A percentile compares a stretch with the other conserved stretches of the same genome.
phyloP scores from a whole-genome alignment of 306 rosid genomes.

The Cicer chorassanicum region DNA sequence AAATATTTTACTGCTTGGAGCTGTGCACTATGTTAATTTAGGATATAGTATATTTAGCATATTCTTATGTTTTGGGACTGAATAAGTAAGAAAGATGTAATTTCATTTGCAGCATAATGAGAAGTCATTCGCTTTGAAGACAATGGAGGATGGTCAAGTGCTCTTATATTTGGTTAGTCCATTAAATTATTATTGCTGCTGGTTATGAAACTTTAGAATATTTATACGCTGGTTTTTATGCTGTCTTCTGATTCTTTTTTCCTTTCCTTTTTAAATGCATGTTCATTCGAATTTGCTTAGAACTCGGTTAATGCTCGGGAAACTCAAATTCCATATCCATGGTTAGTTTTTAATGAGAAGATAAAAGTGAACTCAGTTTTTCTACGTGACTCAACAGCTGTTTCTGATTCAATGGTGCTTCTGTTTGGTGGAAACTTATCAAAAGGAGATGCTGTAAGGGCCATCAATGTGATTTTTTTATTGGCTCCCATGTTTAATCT shows the following conservation, averaged over 20 bases:
- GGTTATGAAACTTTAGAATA: slow-evolving; percentile 29
- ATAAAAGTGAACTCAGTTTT: slow-evolving; percentile 95
- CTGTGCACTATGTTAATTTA: slow-evolving; percentile 28
- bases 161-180: slow-evolving; percentile 77
- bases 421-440: slow-evolving; percentile 86
- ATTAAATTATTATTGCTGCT: slow-evolving; percentile 36
- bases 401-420: slow-evolving; percentile 83
- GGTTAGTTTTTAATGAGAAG: slow-evolving; percentile 97
- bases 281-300: slow-evolving; percentile 54
- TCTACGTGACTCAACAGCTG: slow-evolving; percentile 95
- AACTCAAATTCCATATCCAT: slow-evolving; percentile 84
- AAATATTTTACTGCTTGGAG: slow-evolving; percentile 30
- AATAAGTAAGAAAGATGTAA: slow-evolving; percentile 25
- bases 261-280: slow-evolving; percentile 39
- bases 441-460: slow-evolving; percentile 74
- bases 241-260: slow-evolving; percentile 35
- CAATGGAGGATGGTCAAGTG: slow-evolving; percentile 99
- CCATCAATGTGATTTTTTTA: background rate
- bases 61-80: slow-evolving; percentile 34
- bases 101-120: slow-evolving; percentile 76
- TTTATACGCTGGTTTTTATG: slow-evolving; percentile 2
- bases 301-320: slow-evolving; percentile 96
- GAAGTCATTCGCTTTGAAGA: slow-evolving; percentile 85
- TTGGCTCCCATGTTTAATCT: slow-evolving; percentile 21
- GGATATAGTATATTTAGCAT: slow-evolving; percentile 10